Percentiles rank a stretch among this genome's conserved stretches.
These are phyloP conservation scores for Sporothrix pallida DNA, from an alignment of 2,329 filamentous ascomycete species.

Conservation along the genomic window DNA sequence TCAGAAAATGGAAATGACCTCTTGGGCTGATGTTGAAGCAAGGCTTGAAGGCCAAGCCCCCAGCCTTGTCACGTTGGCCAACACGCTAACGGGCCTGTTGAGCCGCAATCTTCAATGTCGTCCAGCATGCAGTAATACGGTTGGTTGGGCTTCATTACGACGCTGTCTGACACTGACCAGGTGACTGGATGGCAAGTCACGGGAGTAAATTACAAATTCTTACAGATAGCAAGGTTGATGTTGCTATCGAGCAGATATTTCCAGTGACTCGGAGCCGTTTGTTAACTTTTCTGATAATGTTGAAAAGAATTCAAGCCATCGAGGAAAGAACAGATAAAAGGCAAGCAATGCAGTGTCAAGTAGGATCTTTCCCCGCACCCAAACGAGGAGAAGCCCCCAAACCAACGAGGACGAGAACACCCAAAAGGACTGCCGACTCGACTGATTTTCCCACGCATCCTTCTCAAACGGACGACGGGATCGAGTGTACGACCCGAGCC, in stretches of 20 bases:
- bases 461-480: not conserved
- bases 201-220: not conserved
- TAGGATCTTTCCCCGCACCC: not conserved
- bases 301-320: not conserved
- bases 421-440: not conserved
- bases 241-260: too few relatives aligned
- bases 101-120: not conserved
- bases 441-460: not conserved
- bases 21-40: not conserved
- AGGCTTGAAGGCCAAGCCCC: not conserved
- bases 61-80: slow-evolving; percentile 17
- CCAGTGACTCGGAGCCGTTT: too few relatives aligned
- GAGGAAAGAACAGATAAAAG: not conserved
- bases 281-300: too few relatives aligned
- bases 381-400: not conserved
- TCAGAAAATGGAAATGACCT: not conserved
- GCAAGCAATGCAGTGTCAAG: not conserved
- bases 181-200: not conserved
- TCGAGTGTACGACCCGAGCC: not conserved
- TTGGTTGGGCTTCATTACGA: not conserved
- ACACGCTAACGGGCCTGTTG: slow-evolving; percentile 6
- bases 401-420: not conserved
- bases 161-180: not conserved
- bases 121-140: not conserved
- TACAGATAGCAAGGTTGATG: not conserved